These are phyloP conservation scores for Saccharata proteae DNA, from an alignment of 2,329 filamentous ascomycete genomes.

Conservation along the genomic window DNA sequence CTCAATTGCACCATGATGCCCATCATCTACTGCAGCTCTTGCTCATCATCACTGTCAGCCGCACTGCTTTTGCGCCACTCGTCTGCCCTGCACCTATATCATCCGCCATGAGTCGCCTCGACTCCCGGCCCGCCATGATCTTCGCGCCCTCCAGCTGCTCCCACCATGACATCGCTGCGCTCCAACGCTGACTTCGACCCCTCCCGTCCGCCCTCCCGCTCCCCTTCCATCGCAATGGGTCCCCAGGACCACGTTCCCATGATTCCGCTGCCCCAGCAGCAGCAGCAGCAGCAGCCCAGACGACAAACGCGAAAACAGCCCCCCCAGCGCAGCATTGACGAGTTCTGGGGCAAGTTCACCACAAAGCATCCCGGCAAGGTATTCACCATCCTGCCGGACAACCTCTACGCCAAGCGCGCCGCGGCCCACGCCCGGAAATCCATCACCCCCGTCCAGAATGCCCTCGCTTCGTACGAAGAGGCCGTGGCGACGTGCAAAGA, in stretches of 20 bases:
- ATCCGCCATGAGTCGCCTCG: constrained; percentile 7
- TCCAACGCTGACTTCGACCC: constrained; percentile 6
- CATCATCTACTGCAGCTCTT: constrained; percentile 1
- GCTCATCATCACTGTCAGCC: constrained; percentile 6
- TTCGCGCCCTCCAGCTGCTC: background rate
- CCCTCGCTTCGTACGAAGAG: constrained; percentile 58
- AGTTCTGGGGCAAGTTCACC: constrained; percentile 59
- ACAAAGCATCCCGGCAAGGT: constrained; percentile 61
- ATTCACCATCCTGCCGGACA: constrained; percentile 56
- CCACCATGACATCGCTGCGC: background rate
- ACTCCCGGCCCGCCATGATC: constrained; percentile 10
- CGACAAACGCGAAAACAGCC: constrained; percentile 21
- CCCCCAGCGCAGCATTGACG: constrained; percentile 54
- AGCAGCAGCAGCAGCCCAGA: constrained; percentile 3
- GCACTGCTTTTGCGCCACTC: constrained; percentile 2
- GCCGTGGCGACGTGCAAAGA: constrained; percentile 56
- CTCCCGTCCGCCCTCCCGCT: constrained; percentile 18
- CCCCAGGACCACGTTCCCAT: too few species aligned
- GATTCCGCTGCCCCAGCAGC: constrained; percentile 2
- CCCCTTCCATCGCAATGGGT: constrained; percentile 23
- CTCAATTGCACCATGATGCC: constrained; percentile 1
- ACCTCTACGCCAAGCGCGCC: constrained; percentile 43
- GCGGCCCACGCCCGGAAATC: constrained; percentile 28
- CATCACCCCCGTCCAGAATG: constrained; percentile 42
- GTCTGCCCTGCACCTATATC: constrained; percentile 6